Evolutionary conservation across 1,284 basidiomycete species (phyloP).

Genomic region (Austroboletus niveus): DNA sequence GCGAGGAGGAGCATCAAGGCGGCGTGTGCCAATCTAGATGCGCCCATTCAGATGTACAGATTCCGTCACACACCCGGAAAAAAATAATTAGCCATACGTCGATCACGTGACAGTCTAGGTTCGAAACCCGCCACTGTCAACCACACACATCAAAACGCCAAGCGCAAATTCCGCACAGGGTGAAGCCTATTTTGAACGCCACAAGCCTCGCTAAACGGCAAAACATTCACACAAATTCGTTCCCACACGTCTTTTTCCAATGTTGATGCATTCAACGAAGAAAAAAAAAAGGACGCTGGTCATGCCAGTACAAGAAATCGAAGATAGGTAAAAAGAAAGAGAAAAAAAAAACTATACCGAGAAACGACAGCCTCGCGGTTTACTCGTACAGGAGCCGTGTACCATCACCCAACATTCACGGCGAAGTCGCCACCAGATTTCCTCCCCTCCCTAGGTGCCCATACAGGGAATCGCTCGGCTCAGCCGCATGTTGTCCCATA

Average conservation of each 20-base stretch:
- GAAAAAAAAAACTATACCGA: slow-evolving; percentile 6
- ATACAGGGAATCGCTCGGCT: slow-evolving; percentile 30
- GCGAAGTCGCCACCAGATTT: slow-evolving; percentile 26
- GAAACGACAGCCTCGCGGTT: slow-evolving; percentile 2
- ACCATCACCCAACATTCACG: slow-evolving; percentile 14
- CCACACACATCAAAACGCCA: background rate
- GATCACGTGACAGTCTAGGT: background rate
- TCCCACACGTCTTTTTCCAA: background rate
- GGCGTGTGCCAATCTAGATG: background rate
- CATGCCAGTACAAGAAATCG: slow-evolving; percentile 2
- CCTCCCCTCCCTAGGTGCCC: slow-evolving; percentile 21
- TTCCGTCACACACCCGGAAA: too few species aligned
- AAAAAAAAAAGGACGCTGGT: background rate
- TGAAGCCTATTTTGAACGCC: too few species aligned
- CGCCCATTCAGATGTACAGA: slow-evolving; percentile 7
- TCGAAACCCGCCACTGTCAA: background rate
- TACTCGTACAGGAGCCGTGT: slow-evolving; percentile 21
- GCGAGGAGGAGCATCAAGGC: slow-evolving; percentile 3
- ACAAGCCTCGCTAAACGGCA: too few species aligned
- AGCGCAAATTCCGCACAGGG: background rate
- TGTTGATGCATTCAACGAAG: background rate
- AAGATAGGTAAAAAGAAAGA: background rate
- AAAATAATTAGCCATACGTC: too few species aligned
- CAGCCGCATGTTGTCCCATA: slow-evolving; percentile 27
- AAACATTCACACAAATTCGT: too few species aligned